phyloP scores from a whole-genome alignment of 345 rosid genomes.

The Hevea brasiliensis region DNA sequence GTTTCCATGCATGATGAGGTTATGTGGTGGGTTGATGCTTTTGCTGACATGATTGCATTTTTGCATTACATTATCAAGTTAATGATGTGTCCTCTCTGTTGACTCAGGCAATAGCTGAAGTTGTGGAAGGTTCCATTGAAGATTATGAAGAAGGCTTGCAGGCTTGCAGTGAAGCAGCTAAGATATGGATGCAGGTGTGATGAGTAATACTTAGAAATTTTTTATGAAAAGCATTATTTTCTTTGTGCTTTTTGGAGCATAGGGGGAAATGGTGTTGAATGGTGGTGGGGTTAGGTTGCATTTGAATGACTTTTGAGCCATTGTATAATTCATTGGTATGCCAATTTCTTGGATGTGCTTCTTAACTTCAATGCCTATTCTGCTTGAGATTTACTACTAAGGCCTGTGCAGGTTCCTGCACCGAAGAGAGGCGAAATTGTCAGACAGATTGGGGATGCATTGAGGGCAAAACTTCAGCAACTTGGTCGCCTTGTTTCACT shows the following conservation, averaged over 20 bases:
- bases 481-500: constrained; percentile 90
- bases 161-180: constrained; percentile 84
- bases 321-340: neutral
- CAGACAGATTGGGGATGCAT: constrained; percentile 91
- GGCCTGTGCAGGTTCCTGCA: constrained; percentile 66
- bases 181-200: constrained; percentile 82
- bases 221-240: neutral
- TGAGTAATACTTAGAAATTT: neutral
- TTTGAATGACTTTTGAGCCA: neutral
- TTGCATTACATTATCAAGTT: neutral
- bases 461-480: constrained; percentile 70
- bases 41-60: neutral
- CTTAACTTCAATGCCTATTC: neutral
- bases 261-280: too few relatives aligned
- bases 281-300: neutral
- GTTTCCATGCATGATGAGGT: neutral
- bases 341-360: neutral
- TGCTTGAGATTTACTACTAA: neutral
- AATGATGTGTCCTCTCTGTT: neutral
- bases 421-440: constrained; percentile 98
- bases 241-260: too few relatives aligned
- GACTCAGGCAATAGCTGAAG: constrained; percentile 55
- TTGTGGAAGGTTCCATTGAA: constrained; percentile 69
- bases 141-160: constrained; percentile 81
- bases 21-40: neutral